phyloP scores from a whole-genome alignment of 2,329 filamentous ascomycete genomes.

The Aureobasidium namibiae region DNA sequence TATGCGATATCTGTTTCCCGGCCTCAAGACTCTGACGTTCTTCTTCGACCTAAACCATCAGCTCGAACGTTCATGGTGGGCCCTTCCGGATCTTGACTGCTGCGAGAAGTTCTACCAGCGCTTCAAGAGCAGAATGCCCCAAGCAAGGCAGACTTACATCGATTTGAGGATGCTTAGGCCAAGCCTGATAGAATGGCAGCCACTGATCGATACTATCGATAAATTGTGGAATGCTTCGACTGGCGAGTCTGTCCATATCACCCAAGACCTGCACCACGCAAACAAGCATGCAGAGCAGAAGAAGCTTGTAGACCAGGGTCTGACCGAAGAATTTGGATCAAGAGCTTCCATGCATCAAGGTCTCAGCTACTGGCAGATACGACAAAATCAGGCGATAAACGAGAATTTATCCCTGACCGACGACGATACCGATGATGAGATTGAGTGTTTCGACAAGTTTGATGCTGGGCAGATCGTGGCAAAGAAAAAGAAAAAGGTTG shows the following conservation, averaged over 20 bases:
- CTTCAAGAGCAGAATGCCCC: not conserved
- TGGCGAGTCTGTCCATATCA: not conserved
- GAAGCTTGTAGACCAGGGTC: not conserved
- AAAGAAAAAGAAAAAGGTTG: not conserved
- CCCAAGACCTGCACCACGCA: not conserved
- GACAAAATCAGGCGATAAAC: not conserved
- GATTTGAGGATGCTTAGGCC: not conserved
- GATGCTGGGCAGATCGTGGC: not conserved
- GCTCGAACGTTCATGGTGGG: not conserved
- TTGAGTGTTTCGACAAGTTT: not conserved
- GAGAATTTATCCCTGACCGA: not conserved
- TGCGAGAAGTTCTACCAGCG: not conserved
- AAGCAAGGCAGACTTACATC: not conserved
- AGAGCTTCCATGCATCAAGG: not conserved
- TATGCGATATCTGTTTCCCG: not conserved
- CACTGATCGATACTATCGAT: not conserved
- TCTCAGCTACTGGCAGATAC: not conserved
- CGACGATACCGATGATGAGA: not conserved
- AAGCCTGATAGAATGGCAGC: not conserved
- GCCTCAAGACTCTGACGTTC: not conserved
- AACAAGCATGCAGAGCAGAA: not conserved
- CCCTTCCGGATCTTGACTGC: not conserved
- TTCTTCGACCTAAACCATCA: not conserved
- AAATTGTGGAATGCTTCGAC: not conserved
- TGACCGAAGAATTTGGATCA: not conserved